These are phyloP conservation scores for Mycena maculata DNA, from an alignment of 768 basidiomycete species.

Conservation along the genomic window DNA sequence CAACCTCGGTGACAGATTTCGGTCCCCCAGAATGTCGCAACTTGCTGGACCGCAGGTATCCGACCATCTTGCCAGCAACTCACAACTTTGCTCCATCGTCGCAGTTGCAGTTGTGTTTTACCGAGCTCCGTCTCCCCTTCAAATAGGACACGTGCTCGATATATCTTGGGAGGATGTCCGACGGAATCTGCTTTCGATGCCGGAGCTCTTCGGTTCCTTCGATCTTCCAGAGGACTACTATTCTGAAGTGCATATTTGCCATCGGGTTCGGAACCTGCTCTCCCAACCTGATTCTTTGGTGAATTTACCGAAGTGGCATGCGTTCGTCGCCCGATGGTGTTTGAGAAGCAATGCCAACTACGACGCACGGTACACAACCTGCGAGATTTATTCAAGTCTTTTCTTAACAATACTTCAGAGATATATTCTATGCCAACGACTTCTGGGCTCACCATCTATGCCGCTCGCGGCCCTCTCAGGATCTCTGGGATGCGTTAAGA, in stretches of 20 bases:
- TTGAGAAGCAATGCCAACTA: not conserved
- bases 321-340: conserved; percentile 14
- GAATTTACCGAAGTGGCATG: not conserved
- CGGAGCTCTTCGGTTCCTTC: not conserved
- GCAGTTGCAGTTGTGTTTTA: not conserved
- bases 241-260: not conserved
- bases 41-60: too few species aligned
- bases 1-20: too few species aligned
- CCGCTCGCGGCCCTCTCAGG: not conserved
- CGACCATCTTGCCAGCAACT: not conserved
- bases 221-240: not conserved
- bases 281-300: not conserved
- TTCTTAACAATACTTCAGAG: not conserved
- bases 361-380: conserved; percentile 9
- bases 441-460: conserved; percentile 11
- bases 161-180: not conserved
- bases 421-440: conserved; percentile 15
- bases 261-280: not conserved
- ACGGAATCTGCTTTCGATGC: not conserved
- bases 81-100: conserved; percentile 3
- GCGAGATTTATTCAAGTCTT: not conserved
- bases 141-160: not conserved
- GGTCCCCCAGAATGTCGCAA: too few species aligned
- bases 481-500: conserved; percentile 11
- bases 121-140: conserved; percentile 3